Conservation (phyloP, 2,329 filamentous ascomycete species). For the Fusarium xyrophilum region DNA sequence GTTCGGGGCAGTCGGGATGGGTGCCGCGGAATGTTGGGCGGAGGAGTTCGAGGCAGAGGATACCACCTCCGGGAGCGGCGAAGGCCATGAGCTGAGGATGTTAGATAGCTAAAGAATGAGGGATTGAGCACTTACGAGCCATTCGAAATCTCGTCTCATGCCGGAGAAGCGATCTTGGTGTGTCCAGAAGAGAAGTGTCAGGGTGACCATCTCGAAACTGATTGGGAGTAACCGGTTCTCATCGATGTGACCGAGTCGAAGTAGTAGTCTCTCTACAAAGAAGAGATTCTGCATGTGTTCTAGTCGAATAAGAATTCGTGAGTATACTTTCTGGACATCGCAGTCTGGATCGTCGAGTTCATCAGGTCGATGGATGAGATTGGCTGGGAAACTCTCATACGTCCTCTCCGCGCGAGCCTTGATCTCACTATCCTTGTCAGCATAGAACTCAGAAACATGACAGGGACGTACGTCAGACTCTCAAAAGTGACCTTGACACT, state of each 20-base stretch:
- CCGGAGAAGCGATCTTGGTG: conserved; percentile 54
- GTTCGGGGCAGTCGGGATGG: conserved; percentile 44
- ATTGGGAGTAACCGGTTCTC: conserved; percentile 52
- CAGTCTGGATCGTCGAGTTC: conserved; percentile 47
- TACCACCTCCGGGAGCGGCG: conserved; percentile 57
- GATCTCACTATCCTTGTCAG: conserved; percentile 43
- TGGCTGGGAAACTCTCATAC: conserved; percentile 47
- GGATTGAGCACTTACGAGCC: no score
- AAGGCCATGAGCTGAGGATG: conserved; percentile 54
- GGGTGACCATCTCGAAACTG: conserved; percentile 56
- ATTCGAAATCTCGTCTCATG: conserved; percentile 55
- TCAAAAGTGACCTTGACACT: conserved; percentile 21
- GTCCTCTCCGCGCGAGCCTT: conserved; percentile 46
- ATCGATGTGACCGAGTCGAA: conserved; percentile 51
- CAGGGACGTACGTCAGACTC: conserved; percentile 25
- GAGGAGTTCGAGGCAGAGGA: conserved; percentile 59
- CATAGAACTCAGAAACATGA: accelerated
- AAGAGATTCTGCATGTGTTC: conserved; percentile 65
- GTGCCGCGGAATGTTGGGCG: conserved; percentile 49
- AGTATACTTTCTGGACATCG: conserved; percentile 47
- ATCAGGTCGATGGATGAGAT: conserved; percentile 49
- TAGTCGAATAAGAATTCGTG: conserved; percentile 55
- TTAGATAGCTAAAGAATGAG: no score
- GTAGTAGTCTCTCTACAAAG: conserved; percentile 62
- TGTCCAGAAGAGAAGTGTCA: conserved; percentile 57